Evolutionary conservation across 495 filamentous ascomycete genomes (phyloP).

Genomic region (Hypomontagnella monticulosa): DNA sequence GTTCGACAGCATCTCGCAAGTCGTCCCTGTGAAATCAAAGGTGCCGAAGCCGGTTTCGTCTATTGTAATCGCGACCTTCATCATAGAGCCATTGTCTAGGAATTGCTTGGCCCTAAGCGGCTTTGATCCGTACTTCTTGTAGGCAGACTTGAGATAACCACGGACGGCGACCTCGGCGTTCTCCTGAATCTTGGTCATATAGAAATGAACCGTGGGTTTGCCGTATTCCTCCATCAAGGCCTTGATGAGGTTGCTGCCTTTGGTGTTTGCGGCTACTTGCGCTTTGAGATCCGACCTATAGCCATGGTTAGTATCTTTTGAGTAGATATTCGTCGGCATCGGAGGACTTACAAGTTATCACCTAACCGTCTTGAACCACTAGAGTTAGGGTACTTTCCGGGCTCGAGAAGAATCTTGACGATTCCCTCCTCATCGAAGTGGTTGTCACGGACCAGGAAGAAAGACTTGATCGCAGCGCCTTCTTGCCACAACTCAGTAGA

Average conservation of each 20-base stretch:
- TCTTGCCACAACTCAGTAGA: constrained; percentile 86
- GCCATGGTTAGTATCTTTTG: constrained; percentile 76
- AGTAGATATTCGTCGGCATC: no score
- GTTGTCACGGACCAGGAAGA: constrained; percentile 78
- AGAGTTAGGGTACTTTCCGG: constrained; percentile 85
- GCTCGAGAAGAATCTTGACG: constrained; percentile 83
- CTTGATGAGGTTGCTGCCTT: constrained; percentile 90
- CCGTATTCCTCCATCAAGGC: constrained; percentile 88
- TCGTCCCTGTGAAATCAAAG: constrained; percentile 74
- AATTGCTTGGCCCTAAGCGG: constrained; percentile 71
- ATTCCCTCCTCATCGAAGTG: constrained; percentile 89
- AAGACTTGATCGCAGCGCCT: constrained; percentile 87
- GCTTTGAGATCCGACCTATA: constrained; percentile 85
- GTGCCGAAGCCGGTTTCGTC: constrained; percentile 33
- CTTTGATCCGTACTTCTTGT: constrained; percentile 78
- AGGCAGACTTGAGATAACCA: constrained; percentile 79
- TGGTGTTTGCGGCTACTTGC: constrained; percentile 94
- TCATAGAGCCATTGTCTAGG: constrained; percentile 78
- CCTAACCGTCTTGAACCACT: constrained; percentile 87
- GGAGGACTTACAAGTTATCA: constrained; percentile 78
- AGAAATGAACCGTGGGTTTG: constrained; percentile 89
- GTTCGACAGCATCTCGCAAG: constrained; percentile 92
- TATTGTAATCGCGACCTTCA: constrained; percentile 33
- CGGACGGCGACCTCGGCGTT: constrained; percentile 90
- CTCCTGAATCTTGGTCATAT: constrained; percentile 92